Conservation (phyloP, 148 eudicot genomes). For the Nepenthes gracilis region DNA sequence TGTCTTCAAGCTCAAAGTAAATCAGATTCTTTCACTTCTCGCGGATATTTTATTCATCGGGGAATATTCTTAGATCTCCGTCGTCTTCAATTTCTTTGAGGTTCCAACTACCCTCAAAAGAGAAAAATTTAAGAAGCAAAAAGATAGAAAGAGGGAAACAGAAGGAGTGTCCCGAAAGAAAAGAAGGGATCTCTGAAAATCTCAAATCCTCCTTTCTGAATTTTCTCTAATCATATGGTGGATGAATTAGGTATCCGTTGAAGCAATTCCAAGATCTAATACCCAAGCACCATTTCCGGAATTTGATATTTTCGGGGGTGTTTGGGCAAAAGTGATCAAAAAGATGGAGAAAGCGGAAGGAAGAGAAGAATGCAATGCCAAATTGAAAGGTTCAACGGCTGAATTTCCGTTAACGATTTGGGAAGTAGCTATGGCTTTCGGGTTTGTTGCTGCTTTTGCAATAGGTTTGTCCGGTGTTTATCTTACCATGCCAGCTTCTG, state of each 20-base stretch:
- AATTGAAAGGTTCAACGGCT: constrained; percentile 9
- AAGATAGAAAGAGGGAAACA: too few species aligned
- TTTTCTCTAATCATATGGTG: too few species aligned
- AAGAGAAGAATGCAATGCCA: constrained; percentile 9
- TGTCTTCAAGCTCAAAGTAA: too few species aligned
- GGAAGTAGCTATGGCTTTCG: constrained; percentile 54
- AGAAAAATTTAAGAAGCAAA: too few species aligned
- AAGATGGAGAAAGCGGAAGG: constrained; percentile 23
- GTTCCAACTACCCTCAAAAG: too few species aligned
- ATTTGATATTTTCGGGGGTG: not conserved
- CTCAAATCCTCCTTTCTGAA: not conserved
- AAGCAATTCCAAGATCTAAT: not conserved
- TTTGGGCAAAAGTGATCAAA: constrained; percentile 2
- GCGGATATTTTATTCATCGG: too few species aligned
- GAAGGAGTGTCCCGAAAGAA: too few species aligned
- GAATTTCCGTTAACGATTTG: constrained; percentile 58
- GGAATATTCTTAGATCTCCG: too few species aligned
- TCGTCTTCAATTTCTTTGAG: too few species aligned
- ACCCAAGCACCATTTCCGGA: constrained; percentile 1
- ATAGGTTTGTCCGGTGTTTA: constrained; percentile 60
- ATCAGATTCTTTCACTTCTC: too few species aligned
- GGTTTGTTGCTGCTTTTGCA: constrained; percentile 48
- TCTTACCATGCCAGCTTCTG: constrained; percentile 81
- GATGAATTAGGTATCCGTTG: too few species aligned
- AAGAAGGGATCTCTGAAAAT: constrained; percentile 1